A percentile compares a stretch with the other conserved stretches of the same genome.
phyloP scores from a whole-genome alignment of 768 basidiomycete species.

The Boletus rubropictus region DNA sequence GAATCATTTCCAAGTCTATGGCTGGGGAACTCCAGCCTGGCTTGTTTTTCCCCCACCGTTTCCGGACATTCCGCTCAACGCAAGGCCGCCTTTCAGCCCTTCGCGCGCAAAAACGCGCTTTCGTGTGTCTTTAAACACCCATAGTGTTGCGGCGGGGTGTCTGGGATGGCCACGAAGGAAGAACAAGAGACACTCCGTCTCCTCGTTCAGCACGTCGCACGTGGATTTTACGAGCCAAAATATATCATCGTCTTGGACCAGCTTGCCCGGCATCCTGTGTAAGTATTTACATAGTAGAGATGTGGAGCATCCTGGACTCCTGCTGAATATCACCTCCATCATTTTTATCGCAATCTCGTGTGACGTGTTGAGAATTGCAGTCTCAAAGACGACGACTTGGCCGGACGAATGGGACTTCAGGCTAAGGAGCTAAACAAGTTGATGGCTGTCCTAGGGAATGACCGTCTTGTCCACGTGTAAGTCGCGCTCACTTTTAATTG shows the following conservation, averaged over 20 bases:
- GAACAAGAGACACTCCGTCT: constrained; percentile 77
- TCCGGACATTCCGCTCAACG: constrained; percentile 5
- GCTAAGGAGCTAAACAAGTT: constrained; percentile 87
- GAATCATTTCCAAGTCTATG: neutral
- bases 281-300: constrained; percentile 47
- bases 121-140: constrained; percentile 3
- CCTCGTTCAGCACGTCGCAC: constrained; percentile 88
- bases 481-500: constrained; percentile 24
- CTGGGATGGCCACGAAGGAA: constrained; percentile 60
- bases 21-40: neutral
- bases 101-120: constrained; percentile 5
- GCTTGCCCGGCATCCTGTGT: constrained; percentile 90
- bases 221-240: constrained; percentile 92
- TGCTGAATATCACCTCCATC: constrained; percentile 14
- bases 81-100: constrained; percentile 2
- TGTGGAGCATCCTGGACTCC: constrained; percentile 15
- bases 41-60: neutral
- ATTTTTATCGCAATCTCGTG: constrained; percentile 9
- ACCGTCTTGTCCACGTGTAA: constrained; percentile 73
- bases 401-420: constrained; percentile 84
- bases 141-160: constrained; percentile 9
- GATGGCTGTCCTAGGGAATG: constrained; percentile 74
- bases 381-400: constrained; percentile 90
- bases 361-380: constrained; percentile 37
- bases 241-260: constrained; percentile 91